Base-by-base conservation (phyloP, 1,284 basidiomycete species). In the Abortiporus biennis region DNA sequence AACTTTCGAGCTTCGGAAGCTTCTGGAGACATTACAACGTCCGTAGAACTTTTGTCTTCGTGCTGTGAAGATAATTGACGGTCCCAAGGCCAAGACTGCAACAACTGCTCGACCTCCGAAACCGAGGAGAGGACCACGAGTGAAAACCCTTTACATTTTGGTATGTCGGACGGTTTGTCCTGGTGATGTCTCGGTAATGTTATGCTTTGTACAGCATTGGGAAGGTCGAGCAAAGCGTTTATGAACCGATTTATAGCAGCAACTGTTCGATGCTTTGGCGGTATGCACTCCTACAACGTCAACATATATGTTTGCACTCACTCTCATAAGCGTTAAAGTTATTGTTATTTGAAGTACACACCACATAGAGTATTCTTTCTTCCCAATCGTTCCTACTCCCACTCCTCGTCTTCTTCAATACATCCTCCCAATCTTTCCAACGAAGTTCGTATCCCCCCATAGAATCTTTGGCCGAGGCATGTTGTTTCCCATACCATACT, bases 71-170 rank as follows among this genome's bases (percentile, higher is more conserved):
- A n/a, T 12, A 15, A 34, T n/a, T 34, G 32, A n/a, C 40, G 54
- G 43, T 62, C 56, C 83, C 85, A 89, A 3, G 77, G 76, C 81
- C 82, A 89, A 12, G 53, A 49, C 0, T 58, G 35, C 2, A 75
- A 56, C 1, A 88, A 47, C 1, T 55, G 47, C 6, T 71, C 59
- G 3, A 63, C 67, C 29, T 76, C 67, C 1, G 63, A 57, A 2
- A 54, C 22, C 3, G 55, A 48, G 0, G 66, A 57, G 30, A 88
- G 63, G 0, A 74, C 74, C 36, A 88, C 64, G 16, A 89, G 72
- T 0, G 83, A 82, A 47, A 87, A 88, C 0, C 81, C 81, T 65
- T 81, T 88, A 58, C 72, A 81, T 47, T 71, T 72, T 0, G 78
- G 75, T 4, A 58, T 44, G 21, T 71, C 67, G 2, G 62, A 69